Evolutionary conservation across 192 early-diverging fungal species (phyloP).

Genomic region (Backusella psychrophila): DNA sequence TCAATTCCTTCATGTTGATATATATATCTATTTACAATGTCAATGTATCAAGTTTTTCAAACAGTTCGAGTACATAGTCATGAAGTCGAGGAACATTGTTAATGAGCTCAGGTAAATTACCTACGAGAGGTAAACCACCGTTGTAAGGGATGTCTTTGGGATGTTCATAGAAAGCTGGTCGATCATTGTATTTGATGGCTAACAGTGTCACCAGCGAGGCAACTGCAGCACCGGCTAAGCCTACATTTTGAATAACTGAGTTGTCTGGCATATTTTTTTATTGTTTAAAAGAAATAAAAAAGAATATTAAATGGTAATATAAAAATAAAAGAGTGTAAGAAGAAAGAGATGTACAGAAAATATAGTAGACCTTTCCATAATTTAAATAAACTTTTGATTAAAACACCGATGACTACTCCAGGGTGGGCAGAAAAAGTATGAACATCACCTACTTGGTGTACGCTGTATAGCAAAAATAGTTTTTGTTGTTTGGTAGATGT

Average conservation of each 20-base stretch:
- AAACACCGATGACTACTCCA: background rate
- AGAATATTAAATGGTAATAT: background rate
- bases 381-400: background rate
- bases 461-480: background rate
- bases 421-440: background rate
- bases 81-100: slow-evolving; percentile 5
- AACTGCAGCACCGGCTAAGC: background rate
- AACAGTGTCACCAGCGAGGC: background rate
- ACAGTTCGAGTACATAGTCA: slow-evolving; percentile 8
- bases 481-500: background rate
- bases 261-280: slow-evolving; percentile 1
- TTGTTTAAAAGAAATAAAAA: background rate
- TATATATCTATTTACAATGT: slow-evolving; percentile 5
- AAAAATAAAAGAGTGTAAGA: background rate
- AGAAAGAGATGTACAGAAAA: background rate
- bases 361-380: background rate
- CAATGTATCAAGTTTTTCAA: slow-evolving; percentile 20
- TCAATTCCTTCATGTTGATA: background rate
- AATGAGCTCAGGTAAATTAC: slow-evolving; percentile 11
- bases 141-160: slow-evolving; percentile 6
- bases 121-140: slow-evolving; percentile 20
- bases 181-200: slow-evolving; percentile 27
- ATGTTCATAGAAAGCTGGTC: slow-evolving; percentile 20
- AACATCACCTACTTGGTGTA: background rate
- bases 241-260: background rate